Base-by-base conservation (phyloP, 352 stramenopile genomes). In the Globisporangium solare region DNA sequence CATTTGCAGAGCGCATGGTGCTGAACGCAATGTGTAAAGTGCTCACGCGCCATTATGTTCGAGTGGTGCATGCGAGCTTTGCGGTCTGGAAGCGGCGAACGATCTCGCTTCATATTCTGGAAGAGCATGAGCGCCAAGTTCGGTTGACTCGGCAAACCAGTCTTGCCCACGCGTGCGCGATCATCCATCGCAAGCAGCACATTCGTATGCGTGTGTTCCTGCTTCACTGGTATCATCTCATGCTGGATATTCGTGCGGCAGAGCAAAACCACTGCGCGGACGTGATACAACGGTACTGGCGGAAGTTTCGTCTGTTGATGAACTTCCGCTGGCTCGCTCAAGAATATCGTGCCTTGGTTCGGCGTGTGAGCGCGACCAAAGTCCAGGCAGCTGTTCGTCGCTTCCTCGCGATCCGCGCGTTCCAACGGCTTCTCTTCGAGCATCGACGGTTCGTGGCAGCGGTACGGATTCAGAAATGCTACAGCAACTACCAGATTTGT, bases 101-200 rank as follows among this genome's bases (percentile, higher is more conserved):
- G 21, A 39, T 70, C 40, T 61, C 51, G 22, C 22, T 50, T 6
- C 58, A 58, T 1, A 52, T 70, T n/a, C 52, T 73, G 6, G 56
- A 60, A 43, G 63, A 67, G 14, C 46, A 73, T 14, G 63, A 47
- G 39, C 58, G 56, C 10, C 64, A 63, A 40, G 37, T 61, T 14
- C 61, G 61, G 18, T 24, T 73, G 10, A 51, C 22, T 0, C 60
- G 57, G 7, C 68, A 76, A 22, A 62, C 63, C 6, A 69, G 54
- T 40, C 58, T 80, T 35, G 63, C 68, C 1, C 68, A 76, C 43
- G 71, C 71, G 24, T 76, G 58, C 22, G 68, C 63, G 31, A 68
- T 80, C 57, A 42, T 80, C 6, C 68, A 77, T 59, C 52, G 59
- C 6, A 70, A 71, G 15, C 41, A 74, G 22, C n/a, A 61, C 7